Percentiles rank a stretch among this genome's conserved stretches.
These are phyloP conservation scores for Acanthamoeba sp. DNA, from an alignment of 208 protist species.

Conservation along the genomic window DNA sequence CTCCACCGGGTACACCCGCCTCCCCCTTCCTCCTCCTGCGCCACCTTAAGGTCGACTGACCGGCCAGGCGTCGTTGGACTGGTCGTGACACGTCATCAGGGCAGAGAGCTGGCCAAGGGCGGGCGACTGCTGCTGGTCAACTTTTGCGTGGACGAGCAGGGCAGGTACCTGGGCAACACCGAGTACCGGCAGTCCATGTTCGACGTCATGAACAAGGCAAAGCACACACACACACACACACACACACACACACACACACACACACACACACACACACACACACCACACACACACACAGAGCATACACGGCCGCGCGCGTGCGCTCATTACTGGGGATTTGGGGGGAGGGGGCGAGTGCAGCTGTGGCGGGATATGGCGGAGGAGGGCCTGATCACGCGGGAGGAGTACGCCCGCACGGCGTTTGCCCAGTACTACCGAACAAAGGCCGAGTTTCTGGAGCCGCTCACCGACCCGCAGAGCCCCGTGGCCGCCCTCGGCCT, in stretches of 20 bases:
- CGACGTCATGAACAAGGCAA: constrained; percentile 30
- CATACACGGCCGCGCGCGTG: no score
- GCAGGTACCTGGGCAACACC: constrained; percentile 11
- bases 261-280: no score
- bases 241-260: no score
- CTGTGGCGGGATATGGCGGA: constrained; percentile 22
- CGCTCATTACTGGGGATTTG: no score
- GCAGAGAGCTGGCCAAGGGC: constrained; percentile 3
- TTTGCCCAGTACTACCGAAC: constrained; percentile 42
- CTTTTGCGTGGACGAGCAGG: constrained; percentile 27
- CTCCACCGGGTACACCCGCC: background rate
- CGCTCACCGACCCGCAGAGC: background rate
- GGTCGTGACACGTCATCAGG: background rate
- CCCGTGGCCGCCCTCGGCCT: background rate
- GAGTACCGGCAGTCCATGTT: background rate
- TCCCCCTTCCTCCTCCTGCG: no score
- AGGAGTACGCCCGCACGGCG: background rate
- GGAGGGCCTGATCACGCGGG: background rate
- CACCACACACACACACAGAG: no score
- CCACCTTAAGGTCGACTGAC: no score
- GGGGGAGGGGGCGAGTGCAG: background rate
- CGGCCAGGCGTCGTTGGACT: no score
- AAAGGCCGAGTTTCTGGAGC: constrained; percentile 21
- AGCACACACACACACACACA: background rate
- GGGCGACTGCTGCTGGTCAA: background rate